A percentile compares a stretch with the other conserved stretches of the same genome.
Evolutionary conservation across 441 rosid species (phyloP).

Genomic region (Brassica hybrid): DNA sequence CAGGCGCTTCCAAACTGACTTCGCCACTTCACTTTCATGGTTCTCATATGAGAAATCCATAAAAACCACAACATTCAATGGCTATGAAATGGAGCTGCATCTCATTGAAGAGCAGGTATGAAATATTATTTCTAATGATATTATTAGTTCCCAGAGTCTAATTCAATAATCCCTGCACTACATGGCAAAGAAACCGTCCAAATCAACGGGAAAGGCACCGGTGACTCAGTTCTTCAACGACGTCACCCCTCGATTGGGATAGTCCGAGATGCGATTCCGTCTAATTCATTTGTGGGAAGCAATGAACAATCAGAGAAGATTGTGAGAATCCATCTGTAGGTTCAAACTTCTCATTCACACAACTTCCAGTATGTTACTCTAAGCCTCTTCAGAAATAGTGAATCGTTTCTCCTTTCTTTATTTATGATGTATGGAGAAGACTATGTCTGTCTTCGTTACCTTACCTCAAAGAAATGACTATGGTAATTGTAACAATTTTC

Average conservation of each 20-base stretch:
- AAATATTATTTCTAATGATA: background rate
- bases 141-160: background rate
- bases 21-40: too few relatives aligned
- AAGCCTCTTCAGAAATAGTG: conserved; percentile 32
- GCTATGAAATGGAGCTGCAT: background rate
- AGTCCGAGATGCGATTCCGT: background rate
- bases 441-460: background rate
- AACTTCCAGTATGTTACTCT: conserved; percentile 73
- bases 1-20: too few relatives aligned
- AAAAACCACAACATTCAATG: background rate
- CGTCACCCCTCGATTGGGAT: background rate
- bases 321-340: conserved; percentile 76
- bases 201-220: background rate
- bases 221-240: background rate
- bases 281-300: background rate
- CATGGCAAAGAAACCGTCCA: background rate
- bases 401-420: conserved; percentile 13
- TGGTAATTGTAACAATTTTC: background rate
- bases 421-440: background rate
- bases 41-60: too few relatives aligned
- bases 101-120: background rate
- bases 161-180: background rate
- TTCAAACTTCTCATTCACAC: conserved; percentile 68
- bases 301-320: conserved; percentile 43
- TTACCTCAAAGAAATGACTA: background rate